Evolutionary conservation across 768 basidiomycete genomes (phyloP).

Genomic region (Macrolepiota albuminosa): DNA sequence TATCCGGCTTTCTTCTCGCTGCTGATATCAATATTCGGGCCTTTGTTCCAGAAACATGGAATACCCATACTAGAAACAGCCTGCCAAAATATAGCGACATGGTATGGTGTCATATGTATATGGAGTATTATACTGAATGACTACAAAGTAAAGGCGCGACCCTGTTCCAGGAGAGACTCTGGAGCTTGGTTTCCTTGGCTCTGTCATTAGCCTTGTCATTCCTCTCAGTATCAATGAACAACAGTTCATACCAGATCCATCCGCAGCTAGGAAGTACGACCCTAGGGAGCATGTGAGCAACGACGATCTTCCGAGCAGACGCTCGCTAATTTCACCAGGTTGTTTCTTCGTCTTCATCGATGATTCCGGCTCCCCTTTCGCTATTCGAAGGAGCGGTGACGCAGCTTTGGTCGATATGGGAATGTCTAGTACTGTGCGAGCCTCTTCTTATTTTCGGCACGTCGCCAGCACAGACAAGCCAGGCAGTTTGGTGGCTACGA

Average conservation of each 20-base stretch:
- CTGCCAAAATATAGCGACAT: conserved; percentile 79
- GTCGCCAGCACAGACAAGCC: conserved; percentile 77
- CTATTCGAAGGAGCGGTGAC: conserved; percentile 62
- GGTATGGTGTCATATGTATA: conserved; percentile 44
- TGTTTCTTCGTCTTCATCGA: conserved; percentile 58
- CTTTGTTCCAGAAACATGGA: conserved; percentile 68
- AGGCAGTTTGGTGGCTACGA: conserved; percentile 89
- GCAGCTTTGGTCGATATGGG: conserved; percentile 86
- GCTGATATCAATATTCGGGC: conserved; percentile 63
- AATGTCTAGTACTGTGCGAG: conserved; percentile 87
- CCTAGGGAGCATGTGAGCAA: conserved; percentile 45
- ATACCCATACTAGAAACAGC: conserved; percentile 80
- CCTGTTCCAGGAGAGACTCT: conserved; percentile 60
- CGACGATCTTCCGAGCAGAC: neutral
- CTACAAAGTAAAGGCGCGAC: conserved; percentile 69
- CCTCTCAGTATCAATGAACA: conserved; percentile 68
- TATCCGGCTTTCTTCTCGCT: conserved; percentile 82
- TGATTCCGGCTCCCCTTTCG: conserved; percentile 50
- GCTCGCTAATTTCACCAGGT: conserved; percentile 39
- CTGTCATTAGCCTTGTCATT: conserved; percentile 66
- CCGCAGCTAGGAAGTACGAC: conserved; percentile 49
- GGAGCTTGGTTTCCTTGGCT: conserved; percentile 83
- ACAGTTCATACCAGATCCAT: conserved; percentile 56
- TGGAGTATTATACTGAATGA: conserved; percentile 16
- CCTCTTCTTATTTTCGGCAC: conserved; percentile 81